These are phyloP conservation scores for Aspergillus arachidicola DNA, from an alignment of 2,329 filamentous ascomycete species.

Conservation along the genomic window DNA sequence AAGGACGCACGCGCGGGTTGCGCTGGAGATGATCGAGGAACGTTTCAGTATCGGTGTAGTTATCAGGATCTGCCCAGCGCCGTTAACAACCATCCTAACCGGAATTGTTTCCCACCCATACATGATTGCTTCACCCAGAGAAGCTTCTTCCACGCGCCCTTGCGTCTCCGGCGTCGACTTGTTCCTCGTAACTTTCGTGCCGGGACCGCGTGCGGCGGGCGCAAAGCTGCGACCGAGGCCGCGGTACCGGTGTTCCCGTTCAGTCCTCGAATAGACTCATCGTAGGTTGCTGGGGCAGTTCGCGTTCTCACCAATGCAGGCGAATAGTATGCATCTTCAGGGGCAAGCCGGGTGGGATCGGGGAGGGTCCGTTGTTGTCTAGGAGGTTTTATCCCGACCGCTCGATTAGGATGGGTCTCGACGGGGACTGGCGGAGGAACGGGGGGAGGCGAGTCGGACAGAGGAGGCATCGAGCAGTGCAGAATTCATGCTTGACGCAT, in stretches of 20 bases:
- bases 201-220: constrained; percentile 43
- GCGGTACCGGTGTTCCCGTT: constrained; percentile 47
- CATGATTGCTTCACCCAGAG: constrained; percentile 97
- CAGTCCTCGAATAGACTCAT: constrained; percentile 35
- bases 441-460: constrained; percentile 37
- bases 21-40: constrained; percentile 95
- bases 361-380: constrained; percentile 45
- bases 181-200: constrained; percentile 54
- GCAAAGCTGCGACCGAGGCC: constrained; percentile 44
- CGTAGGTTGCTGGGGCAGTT: constrained; percentile 42
- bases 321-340: constrained; percentile 78
- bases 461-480: constrained; percentile 36
- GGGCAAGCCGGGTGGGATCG: constrained; percentile 72
- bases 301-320: constrained; percentile 61
- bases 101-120: constrained; percentile 46
- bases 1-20: constrained; percentile 89
- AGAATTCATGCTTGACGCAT: constrained; percentile 34
- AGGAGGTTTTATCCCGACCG: constrained; percentile 38
- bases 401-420: constrained; percentile 50
- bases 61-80: constrained; percentile 77
- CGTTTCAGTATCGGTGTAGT: constrained; percentile 95
- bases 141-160: constrained; percentile 87
- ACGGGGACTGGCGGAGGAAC: constrained; percentile 49
- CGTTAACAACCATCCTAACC: constrained; percentile 1
- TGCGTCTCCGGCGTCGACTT: constrained; percentile 68